Conservation (phyloP, 2,329 filamentous ascomycete genomes). For the Zarea fungicola region DNA sequence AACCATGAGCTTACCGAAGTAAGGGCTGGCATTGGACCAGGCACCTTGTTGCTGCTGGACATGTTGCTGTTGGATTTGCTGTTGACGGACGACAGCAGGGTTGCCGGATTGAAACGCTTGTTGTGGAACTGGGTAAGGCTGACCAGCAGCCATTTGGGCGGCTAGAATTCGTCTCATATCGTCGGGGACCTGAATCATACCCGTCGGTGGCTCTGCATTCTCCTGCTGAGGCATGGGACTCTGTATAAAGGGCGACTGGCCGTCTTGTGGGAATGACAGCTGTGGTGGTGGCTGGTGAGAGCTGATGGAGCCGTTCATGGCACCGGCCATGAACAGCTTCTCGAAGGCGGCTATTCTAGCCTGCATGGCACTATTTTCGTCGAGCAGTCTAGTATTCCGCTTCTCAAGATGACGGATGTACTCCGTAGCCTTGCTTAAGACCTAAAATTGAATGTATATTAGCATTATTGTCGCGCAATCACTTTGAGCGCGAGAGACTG, state of each 20-base stretch:
- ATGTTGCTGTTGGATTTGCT: conserved; percentile 50
- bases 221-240: conserved; percentile 39
- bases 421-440: conserved; percentile 91
- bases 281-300: conserved; percentile 50
- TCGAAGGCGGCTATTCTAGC: conserved; percentile 68
- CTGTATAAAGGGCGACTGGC: conserved; percentile 40
- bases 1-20: conserved; percentile 78
- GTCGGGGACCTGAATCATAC: conserved; percentile 62
- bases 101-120: conserved; percentile 37
- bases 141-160: conserved; percentile 49
- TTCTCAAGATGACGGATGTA: conserved; percentile 94
- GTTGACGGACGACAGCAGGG: conserved; percentile 45
- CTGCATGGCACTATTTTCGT: conserved; percentile 78
- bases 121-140: conserved; percentile 48
- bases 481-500: conserved; percentile 15
- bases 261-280: conserved; percentile 41
- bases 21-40: conserved; percentile 51
- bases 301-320: conserved; percentile 58
- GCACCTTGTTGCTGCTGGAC: conserved; percentile 43
- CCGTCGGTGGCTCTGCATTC: conserved; percentile 40
- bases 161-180: conserved; percentile 59
- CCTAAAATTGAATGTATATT: conserved; percentile 33
- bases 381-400: conserved; percentile 72
- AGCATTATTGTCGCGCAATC: not conserved
- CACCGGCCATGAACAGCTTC: conserved; percentile 73